Percentiles rank a stretch among this genome's conserved stretches.
Evolutionary conservation across 2,329 filamentous ascomycete species (phyloP).

Genomic region (Aspergillus udagawae): DNA sequence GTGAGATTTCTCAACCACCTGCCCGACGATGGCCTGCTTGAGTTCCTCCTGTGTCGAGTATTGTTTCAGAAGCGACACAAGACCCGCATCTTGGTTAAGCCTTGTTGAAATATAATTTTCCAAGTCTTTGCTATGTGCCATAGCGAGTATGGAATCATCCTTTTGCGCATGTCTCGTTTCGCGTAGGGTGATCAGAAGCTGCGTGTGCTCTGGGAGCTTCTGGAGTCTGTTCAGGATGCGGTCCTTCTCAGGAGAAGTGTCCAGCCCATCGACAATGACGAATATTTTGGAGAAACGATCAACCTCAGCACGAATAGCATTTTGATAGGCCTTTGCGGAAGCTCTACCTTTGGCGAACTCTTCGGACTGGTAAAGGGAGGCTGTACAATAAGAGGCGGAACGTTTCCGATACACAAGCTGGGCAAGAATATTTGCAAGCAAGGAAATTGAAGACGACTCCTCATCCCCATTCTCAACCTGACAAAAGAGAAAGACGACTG

Average conservation of each 20-base stretch:
- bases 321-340: constrained; percentile 27
- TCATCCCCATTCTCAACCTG: constrained; percentile 22
- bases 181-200: constrained; percentile 27
- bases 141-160: constrained; percentile 12
- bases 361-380: constrained; percentile 22
- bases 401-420: constrained; percentile 30
- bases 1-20: too few relatives aligned
- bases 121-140: constrained; percentile 14
- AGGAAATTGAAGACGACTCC: constrained; percentile 11
- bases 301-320: constrained; percentile 29
- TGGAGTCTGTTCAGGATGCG: constrained; percentile 26
- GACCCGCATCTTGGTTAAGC: too few relatives aligned
- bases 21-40: too few relatives aligned
- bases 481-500: constrained; percentile 25
- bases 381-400: constrained; percentile 18
- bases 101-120: too few relatives aligned
- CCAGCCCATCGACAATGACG: constrained; percentile 28
- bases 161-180: constrained; percentile 13
- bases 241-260: constrained; percentile 26
- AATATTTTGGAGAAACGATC: constrained; percentile 28
- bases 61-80: too few relatives aligned
- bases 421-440: constrained; percentile 24
- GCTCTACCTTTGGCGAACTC: constrained; percentile 15
- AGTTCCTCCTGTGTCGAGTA: too few relatives aligned
- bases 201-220: constrained; percentile 29